phyloP scores from a whole-genome alignment of 352 stramenopile genomes.

The Peronosclerospora sorghi region DNA sequence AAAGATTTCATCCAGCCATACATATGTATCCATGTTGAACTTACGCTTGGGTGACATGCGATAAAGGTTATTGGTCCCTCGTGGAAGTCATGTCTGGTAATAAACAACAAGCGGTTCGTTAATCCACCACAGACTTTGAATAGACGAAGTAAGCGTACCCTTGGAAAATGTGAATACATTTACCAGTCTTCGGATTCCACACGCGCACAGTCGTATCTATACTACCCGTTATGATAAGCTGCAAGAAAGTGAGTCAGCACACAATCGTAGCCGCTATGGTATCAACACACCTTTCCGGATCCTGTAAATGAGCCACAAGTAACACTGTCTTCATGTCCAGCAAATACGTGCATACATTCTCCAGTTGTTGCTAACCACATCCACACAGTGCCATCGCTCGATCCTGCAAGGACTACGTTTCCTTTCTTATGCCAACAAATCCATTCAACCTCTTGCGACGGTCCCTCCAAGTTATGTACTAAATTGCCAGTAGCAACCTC shows the following conservation, averaged over 20 bases:
- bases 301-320: conserved; percentile 90
- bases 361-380: conserved; percentile 91
- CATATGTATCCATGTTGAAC: conserved; percentile 4
- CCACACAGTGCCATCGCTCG: conserved; percentile 83
- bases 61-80: conserved; percentile 88
- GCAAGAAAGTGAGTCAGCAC: neutral
- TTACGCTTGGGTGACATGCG: conserved; percentile 71
- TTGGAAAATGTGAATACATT: conserved; percentile 86
- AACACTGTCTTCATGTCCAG: conserved; percentile 92
- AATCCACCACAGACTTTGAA: neutral
- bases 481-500: conserved; percentile 72
- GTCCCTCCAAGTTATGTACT: conserved; percentile 76
- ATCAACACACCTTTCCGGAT: conserved; percentile 82
- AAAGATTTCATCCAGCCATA: neutral
- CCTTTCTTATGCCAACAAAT: conserved; percentile 86
- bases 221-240: conserved; percentile 90
- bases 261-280: neutral
- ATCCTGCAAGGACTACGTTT: conserved; percentile 84
- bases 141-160: conserved; percentile 27
- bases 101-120: conserved; percentile 1
- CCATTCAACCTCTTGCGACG: conserved; percentile 87
- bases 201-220: conserved; percentile 90
- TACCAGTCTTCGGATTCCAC: conserved; percentile 93
- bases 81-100: conserved; percentile 65
- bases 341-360: conserved; percentile 96